Percentiles rank a stretch among this genome's conserved stretches.
phyloP scores from a whole-genome alignment of 2,329 filamentous ascomycete genomes.

The Westerdykella sp. region DNA sequence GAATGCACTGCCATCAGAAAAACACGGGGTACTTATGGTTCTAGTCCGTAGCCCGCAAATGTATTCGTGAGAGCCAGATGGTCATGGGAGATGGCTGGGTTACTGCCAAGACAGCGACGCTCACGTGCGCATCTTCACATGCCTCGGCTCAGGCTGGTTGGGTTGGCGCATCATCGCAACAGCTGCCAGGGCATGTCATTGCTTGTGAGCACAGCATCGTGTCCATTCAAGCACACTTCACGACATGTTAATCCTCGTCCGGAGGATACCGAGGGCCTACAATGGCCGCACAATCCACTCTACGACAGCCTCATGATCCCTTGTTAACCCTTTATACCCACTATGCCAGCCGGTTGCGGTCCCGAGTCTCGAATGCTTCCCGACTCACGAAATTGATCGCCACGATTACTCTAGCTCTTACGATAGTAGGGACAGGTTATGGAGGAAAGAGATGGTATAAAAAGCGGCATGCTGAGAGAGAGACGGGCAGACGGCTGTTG shows the following conservation, averaged over 20 bases:
- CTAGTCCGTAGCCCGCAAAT: too few relatives aligned
- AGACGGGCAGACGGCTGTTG: constrained; percentile 74
- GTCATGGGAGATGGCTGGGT: too few relatives aligned
- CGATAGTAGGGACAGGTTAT: constrained; percentile 73
- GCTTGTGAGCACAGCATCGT: background rate
- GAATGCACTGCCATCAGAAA: too few relatives aligned
- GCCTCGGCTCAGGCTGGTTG: constrained; percentile 4
- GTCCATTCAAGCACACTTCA: constrained; percentile 5
- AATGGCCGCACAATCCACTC: constrained; percentile 86
- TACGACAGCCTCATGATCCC: constrained; percentile 47
- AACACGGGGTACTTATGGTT: too few relatives aligned
- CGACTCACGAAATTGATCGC: constrained; percentile 67
- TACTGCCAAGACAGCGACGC: too few relatives aligned
- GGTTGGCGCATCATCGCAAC: background rate
- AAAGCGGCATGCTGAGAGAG: constrained; percentile 66
- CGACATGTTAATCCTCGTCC: constrained; percentile 20
- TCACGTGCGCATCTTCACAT: constrained; percentile 2
- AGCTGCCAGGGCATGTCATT: background rate
- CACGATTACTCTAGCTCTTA: constrained; percentile 66
- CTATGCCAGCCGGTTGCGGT: constrained; percentile 46
- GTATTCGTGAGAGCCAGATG: too few relatives aligned
- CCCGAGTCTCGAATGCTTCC: constrained; percentile 57
- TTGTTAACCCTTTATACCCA: constrained; percentile 43
- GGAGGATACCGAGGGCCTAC: constrained; percentile 24
- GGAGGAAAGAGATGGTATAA: constrained; percentile 75